These are phyloP conservation scores for Geosmithia morbida DNA, from an alignment of 2,329 filamentous ascomycete genomes.

Conservation along the genomic window DNA sequence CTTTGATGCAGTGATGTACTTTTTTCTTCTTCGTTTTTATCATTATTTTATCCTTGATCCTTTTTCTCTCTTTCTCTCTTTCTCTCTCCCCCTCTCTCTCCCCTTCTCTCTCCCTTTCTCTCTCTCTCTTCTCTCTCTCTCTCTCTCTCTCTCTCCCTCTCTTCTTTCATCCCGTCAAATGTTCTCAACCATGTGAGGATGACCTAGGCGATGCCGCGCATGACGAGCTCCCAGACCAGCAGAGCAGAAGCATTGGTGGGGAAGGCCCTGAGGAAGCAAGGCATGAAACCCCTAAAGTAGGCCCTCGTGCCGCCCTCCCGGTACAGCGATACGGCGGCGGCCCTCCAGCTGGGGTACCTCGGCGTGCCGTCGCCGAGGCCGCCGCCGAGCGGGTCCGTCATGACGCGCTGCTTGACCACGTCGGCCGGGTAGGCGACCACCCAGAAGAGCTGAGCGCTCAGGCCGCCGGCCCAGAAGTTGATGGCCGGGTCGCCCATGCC, in stretches of 20 bases:
- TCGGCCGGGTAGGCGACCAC: slow-evolving; percentile 81
- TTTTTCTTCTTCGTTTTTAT: too few species aligned
- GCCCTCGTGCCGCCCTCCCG: slow-evolving; percentile 61
- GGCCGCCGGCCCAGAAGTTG: slow-evolving; percentile 94
- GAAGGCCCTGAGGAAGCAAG: slow-evolving; percentile 87
- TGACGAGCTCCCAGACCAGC: slow-evolving; percentile 84
- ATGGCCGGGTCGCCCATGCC: slow-evolving; percentile 60
- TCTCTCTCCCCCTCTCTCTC: too few species aligned
- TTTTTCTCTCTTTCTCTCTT: too few species aligned
- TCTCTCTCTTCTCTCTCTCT: too few species aligned
- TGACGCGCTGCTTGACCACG: slow-evolving; percentile 90
- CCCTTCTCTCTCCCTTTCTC: too few species aligned
- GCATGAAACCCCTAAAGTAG: slow-evolving; percentile 87
- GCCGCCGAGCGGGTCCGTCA: slow-evolving; percentile 82
- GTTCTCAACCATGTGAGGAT: too few species aligned
- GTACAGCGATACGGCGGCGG: slow-evolving; percentile 67
- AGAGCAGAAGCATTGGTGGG: slow-evolving; percentile 91
- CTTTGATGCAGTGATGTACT: too few species aligned
- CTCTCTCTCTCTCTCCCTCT: too few species aligned
- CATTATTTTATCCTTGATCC: too few species aligned
- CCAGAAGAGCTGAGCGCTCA: slow-evolving; percentile 94
- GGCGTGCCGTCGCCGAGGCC: slow-evolving; percentile 50
- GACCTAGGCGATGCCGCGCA: slow-evolving; percentile 48
- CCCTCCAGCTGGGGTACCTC: slow-evolving; percentile 61
- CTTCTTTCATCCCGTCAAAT: too few species aligned